Percentiles rank a stretch among this genome's conserved stretches.
Conservation (phyloP, 2,329 filamentous ascomycete genomes). For the Fusarium sacchari region DNA sequence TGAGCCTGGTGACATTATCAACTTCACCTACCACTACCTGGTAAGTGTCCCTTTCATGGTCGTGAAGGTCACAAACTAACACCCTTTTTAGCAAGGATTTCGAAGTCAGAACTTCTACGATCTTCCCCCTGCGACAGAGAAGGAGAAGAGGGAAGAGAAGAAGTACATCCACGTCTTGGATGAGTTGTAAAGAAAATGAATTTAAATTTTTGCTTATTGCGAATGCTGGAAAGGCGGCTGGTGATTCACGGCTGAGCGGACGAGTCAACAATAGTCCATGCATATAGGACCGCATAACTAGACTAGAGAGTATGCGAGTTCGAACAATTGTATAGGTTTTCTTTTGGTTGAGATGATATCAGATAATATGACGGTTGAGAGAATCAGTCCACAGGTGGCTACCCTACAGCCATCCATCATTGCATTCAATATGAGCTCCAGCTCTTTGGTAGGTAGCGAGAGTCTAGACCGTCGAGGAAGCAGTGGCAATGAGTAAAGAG, state of each 20-base stretch:
- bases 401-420: conserved; percentile 25
- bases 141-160: conserved; percentile 93
- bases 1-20: conserved; percentile 84
- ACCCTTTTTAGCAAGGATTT: conserved; percentile 77
- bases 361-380: background rate
- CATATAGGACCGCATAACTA: conserved; percentile 49
- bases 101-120: conserved; percentile 91
- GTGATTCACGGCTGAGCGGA: conserved; percentile 28
- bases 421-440: background rate
- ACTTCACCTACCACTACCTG: conserved; percentile 93
- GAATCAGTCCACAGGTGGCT: background rate
- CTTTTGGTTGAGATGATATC: conserved; percentile 34
- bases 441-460: background rate
- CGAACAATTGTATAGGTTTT: conserved; percentile 46
- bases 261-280: conserved; percentile 38
- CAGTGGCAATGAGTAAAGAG: background rate
- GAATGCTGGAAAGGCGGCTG: conserved; percentile 31
- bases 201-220: conserved; percentile 17
- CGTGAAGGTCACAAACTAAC: background rate
- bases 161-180: conserved; percentile 96
- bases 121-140: conserved; percentile 91
- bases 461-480: conserved; percentile 9
- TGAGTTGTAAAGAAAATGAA: conserved; percentile 70
- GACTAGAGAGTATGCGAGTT: conserved; percentile 44
- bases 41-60: conserved; percentile 62